Evolutionary conservation across 306 rosid genomes (phyloP).

Genomic region (Sphenostylis stenocarpa): DNA sequence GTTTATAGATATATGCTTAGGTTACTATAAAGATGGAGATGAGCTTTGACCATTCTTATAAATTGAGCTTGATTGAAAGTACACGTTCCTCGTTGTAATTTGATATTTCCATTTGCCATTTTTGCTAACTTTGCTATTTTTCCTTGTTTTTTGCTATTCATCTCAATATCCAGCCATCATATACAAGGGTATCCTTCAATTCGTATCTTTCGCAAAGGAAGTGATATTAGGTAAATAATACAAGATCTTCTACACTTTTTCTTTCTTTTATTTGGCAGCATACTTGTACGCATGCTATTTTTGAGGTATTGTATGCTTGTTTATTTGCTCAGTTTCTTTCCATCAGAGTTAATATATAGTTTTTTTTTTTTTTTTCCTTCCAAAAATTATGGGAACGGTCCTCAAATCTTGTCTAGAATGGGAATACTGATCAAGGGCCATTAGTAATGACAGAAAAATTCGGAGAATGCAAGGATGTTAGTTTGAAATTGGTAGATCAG

Average conservation of each 20-base stretch:
- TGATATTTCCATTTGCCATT: conserved; percentile 3
- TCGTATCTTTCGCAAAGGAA: conserved; percentile 97
- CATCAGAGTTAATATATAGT: background rate
- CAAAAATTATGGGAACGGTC: background rate
- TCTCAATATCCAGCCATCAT: conserved; percentile 72
- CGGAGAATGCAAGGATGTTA: conserved; percentile 2
- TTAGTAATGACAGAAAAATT: conserved; percentile 6
- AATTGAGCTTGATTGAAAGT: conserved; percentile 27
- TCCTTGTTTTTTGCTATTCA: conserved; percentile 24
- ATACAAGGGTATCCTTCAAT: conserved; percentile 98
- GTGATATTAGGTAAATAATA: conserved; percentile 73
- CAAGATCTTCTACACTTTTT: background rate
- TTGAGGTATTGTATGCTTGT: background rate
- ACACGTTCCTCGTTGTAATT: conserved; percentile 33
- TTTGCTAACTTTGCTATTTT: conserved; percentile 13
- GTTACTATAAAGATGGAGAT: conserved; percentile 18
- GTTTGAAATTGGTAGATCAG: conserved; percentile 8
- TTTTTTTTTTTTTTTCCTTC: background rate
- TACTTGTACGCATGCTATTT: background rate
- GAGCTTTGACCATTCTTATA: background rate
- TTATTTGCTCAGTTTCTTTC: conserved; percentile 9
- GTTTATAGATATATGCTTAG: conserved; percentile 17
- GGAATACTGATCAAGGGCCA: conserved; percentile 4
- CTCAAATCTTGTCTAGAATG: background rate
- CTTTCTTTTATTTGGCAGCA: background rate